Base-by-base conservation (phyloP, 2,329 filamentous ascomycete species). In the Penicillium sp. region DNA sequence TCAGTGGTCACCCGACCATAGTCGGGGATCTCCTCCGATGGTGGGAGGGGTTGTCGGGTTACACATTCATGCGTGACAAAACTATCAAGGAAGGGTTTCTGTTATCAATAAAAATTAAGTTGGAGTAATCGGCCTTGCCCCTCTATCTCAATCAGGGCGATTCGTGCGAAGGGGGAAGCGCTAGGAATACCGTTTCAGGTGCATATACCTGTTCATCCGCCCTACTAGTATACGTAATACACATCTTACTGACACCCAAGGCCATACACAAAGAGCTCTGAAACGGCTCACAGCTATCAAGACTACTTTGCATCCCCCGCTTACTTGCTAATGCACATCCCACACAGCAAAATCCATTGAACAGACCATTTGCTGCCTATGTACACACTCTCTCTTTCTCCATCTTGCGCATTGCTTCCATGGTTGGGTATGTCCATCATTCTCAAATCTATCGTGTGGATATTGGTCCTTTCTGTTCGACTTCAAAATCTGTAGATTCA, bases 1-100 rank as follows among this genome's bases (percentile, higher is more conserved):
- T 26, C 25, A 43, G 48, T 27, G 51, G 53, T 59, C 59, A 62
- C 26, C 54, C 54, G 57, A 57, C 35, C 39, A 39, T 19, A 46
- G 52, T 63, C 62, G 61, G 62, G 29, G 31, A 13, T 1, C 4
- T 6, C 25, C n/a, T 58, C 62, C 62, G 61, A 64, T 49, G 55
- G 46, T 51, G 49, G 27, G 60, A 59, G 59, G 59, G 59, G 53
- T 37, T 44, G 31, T 50, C 55, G 53, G 52, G 46, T 35, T 25
- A 33, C 39, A 33, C 46, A 7, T 48, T 33, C 4, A 19, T 23
- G 10, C 11, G 31, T 19, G 19, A 14, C n/a, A 21, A 37, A 35
- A 13, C 10, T 31, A 31, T 37, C 46, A 49, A 25, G 11, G 29
- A 29, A 31, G 29, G 29, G 46, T 49, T 35, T 49, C n/a, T 11